Evolutionary conservation across 164 flowering plant species (phyloP).

Genomic region (Chloranthus sessilifolius): DNA sequence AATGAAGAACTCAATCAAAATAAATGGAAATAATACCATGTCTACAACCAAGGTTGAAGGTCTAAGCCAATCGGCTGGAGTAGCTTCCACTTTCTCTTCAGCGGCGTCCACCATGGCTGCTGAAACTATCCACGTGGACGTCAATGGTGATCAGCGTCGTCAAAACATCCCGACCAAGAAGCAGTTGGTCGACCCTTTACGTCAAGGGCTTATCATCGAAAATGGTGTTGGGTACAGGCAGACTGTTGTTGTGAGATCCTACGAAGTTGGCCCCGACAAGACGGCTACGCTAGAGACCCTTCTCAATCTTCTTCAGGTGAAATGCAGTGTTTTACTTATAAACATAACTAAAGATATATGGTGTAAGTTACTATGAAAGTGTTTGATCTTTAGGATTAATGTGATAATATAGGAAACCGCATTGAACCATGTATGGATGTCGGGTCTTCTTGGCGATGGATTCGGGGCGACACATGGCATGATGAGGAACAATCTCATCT

Average conservation of each 20-base stretch:
- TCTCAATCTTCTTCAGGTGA: slow-evolving; percentile 63
- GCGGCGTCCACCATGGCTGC: slow-evolving; percentile 5
- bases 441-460: slow-evolving; percentile 49
- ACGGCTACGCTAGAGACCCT: slow-evolving; percentile 60
- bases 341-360: too few species aligned
- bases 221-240: slow-evolving; percentile 58
- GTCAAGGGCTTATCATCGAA: slow-evolving; percentile 50
- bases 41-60: slow-evolving; percentile 14
- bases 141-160: slow-evolving; percentile 16
- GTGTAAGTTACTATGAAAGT: too few species aligned
- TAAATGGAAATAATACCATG: slow-evolving; percentile 23
- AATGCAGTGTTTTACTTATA: too few species aligned
- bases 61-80: slow-evolving; percentile 19
- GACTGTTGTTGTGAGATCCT: slow-evolving; percentile 56
- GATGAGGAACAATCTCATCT: slow-evolving; percentile 46
- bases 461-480: slow-evolving; percentile 59
- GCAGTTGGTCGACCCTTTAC: slow-evolving; percentile 37
- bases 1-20: slow-evolving; percentile 21
- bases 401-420: slow-evolving; percentile 69
- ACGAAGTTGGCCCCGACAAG: slow-evolving; percentile 71
- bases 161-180: slow-evolving; percentile 51
- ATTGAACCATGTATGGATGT: slow-evolving; percentile 53
- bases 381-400: too few species aligned
- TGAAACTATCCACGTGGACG: slow-evolving; percentile 9
- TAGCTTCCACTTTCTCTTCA: slow-evolving; percentile 15